Percentiles rank a stretch among this genome's conserved stretches.
Conservation (phyloP, 306 rosid genomes). For the Mimosa pudica region DNA sequence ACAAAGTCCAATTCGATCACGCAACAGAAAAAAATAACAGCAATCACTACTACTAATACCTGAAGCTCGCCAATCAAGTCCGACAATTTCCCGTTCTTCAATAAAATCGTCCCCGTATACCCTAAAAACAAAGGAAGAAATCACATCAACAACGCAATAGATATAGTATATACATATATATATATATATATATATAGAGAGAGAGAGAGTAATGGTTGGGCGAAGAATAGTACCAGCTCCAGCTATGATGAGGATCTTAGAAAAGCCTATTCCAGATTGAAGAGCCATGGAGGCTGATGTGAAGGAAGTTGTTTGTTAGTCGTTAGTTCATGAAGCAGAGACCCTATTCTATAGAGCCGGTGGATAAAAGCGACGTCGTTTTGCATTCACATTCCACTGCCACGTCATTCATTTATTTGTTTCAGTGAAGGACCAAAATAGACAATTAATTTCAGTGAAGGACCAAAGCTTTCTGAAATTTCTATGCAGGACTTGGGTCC, state of each 20-base stretch:
- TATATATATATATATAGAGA: background rate
- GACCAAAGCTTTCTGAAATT: too few relatives aligned
- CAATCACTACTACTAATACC: constrained; percentile 38
- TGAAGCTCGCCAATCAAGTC: constrained; percentile 79
- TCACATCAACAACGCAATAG: constrained; percentile 16
- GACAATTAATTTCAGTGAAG: too few relatives aligned
- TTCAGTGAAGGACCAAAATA: too few relatives aligned
- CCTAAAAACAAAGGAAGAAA: constrained; percentile 47
- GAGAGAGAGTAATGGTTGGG: background rate
- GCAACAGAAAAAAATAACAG: background rate
- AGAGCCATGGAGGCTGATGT: constrained; percentile 62
- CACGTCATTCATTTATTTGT: too few relatives aligned
- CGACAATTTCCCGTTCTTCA: constrained; percentile 73
- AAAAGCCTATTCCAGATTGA: constrained; percentile 68
- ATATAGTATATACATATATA: background rate
- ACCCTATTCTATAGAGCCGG: too few relatives aligned
- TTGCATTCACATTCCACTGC: too few relatives aligned
- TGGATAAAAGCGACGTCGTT: too few relatives aligned
- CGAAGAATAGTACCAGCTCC: constrained; percentile 58
- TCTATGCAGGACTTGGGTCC: too few relatives aligned
- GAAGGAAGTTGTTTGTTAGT: constrained; percentile 22
- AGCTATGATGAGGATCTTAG: constrained; percentile 64
- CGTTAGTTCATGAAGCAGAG: too few relatives aligned
- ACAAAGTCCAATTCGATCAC: constrained; percentile 20
- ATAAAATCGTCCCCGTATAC: constrained; percentile 69